Evolutionary conservation across 148 eudicot genomes (phyloP).

Genomic region (Chenopodium album): DNA sequence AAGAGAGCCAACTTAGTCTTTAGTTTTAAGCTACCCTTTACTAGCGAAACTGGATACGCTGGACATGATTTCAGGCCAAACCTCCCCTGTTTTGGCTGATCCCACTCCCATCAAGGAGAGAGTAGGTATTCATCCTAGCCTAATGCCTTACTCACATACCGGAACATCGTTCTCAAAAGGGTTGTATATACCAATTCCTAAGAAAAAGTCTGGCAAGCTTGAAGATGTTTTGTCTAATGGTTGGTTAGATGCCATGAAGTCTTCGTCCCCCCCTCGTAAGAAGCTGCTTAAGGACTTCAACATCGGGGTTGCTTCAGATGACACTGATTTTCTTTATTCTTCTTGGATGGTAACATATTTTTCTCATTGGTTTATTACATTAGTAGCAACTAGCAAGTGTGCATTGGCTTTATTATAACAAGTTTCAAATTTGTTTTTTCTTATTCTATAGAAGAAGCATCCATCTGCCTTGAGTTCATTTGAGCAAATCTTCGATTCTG

Average conservation of each 20-base stretch:
- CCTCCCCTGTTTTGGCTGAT: conserved; percentile 71
- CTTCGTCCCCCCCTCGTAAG: conserved; percentile 86
- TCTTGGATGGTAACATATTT: conserved; percentile 62
- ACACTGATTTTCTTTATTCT: conserved; percentile 47
- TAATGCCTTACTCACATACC: conserved; percentile 43
- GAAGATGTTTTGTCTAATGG: conserved; percentile 82
- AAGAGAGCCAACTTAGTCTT: background rate
- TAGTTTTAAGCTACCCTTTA: background rate
- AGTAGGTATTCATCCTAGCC: conserved; percentile 47
- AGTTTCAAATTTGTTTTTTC: background rate
- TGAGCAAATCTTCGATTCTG: conserved; percentile 40
- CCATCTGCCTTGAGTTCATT: conserved; percentile 76
- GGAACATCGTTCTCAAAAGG: conserved; percentile 48
- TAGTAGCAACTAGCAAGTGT: background rate
- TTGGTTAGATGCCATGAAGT: conserved; percentile 87
- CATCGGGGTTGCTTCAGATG: conserved; percentile 50
- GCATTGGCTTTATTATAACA: background rate
- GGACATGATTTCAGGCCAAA: conserved; percentile 60
- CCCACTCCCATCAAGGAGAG: conserved; percentile 61
- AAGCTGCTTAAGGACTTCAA: conserved; percentile 52
- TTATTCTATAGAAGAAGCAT: conserved; percentile 42
- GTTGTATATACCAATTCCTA: conserved; percentile 39
- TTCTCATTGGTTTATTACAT: background rate
- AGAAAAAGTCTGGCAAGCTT: conserved; percentile 55
- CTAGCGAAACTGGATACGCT: conserved; percentile 37